Evolutionary conservation across 163 green algal genomes (phyloP), one percentile per base, ranked within the genome.

Genomic region (Volvox carteri): DNA sequence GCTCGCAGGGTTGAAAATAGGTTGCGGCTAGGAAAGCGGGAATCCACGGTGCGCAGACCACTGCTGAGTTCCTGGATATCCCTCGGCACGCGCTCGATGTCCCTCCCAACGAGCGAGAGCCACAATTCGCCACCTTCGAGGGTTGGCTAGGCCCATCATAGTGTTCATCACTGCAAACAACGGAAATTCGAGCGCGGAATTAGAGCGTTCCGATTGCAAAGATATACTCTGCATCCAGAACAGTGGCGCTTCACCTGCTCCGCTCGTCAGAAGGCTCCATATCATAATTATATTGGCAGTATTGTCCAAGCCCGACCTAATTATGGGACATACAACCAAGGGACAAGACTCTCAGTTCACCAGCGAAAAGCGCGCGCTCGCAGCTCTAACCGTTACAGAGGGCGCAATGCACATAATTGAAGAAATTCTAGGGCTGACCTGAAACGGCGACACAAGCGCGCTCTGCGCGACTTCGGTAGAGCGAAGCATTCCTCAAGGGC

Each of bases 1-100:
- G 83, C 25, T 74, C 68, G 12, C 83, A 88, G 4, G 83, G 83
- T 62, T 83, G 68, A 56, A 88, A 88, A 37, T 88, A 88, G 39
- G 67, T 73, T 30, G 83, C 48, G 1, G 48, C 39, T 6, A 88
- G 68, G 28, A 88, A 81, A 35, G 68, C 28, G 1, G 67, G 67
- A 25, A 88, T 37, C 83, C 83, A 88, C 1, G 68, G 12, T 25
- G 83, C 81, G 30, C 79, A 78, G 19, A 60, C 41, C 11, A 52
- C n/a, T 16, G 35, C 28, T 3, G 56, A 21, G 39, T 28, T 74
- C 56, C 41, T 76, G 16, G 39, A 12, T 5, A 44, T 4, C 37
- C 35, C 41, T 60, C 42, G 60, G 42, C 58, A 74, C 14, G 37
- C 41, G 42, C 41, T 56, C 77, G 21, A 28, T 56, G 77, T 72